Percentiles rank a stretch among this genome's conserved stretches.
phyloP scores from a whole-genome alignment of 1,284 basidiomycete species.

The Ganoderma boninense region DNA sequence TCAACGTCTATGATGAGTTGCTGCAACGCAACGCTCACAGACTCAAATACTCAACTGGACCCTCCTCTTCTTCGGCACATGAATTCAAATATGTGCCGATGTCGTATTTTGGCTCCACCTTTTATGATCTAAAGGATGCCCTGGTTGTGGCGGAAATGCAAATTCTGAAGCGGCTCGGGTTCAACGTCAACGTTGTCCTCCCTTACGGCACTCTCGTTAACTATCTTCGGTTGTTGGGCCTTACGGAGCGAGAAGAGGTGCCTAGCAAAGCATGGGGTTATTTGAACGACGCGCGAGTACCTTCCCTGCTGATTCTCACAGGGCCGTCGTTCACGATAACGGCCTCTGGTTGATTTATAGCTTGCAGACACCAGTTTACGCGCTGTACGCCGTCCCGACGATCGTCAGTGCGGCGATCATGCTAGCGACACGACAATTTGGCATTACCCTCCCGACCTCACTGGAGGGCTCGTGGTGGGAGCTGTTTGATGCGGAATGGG shows the following conservation, averaged over 20 bases:
- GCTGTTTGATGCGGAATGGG: conserved; percentile 87
- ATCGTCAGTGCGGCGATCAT: conserved; percentile 90
- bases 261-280: conserved; percentile 88
- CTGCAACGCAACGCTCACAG: conserved; percentile 67
- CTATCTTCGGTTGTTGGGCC: conserved; percentile 90
- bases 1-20: conserved; percentile 94
- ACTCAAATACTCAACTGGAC: conserved; percentile 30
- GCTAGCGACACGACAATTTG: conserved; percentile 73
- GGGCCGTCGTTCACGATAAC: conserved; percentile 30
- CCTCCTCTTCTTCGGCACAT: conserved; percentile 35
- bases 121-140: conserved; percentile 90
- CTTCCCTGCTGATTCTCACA: conserved; percentile 11
- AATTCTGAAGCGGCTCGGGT: conserved; percentile 91
- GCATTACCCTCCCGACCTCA: conserved; percentile 78
- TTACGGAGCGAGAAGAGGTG: conserved; percentile 76
- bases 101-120: conserved; percentile 85
- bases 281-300: conserved; percentile 86
- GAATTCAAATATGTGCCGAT: conserved; percentile 83
- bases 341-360: conserved; percentile 49
- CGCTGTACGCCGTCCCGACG: conserved; percentile 86
- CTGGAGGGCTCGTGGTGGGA: conserved; percentile 83
- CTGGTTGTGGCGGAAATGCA: conserved; percentile 98
- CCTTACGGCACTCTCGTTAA: conserved; percentile 97
- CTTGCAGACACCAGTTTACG: conserved; percentile 91
- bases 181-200: conserved; percentile 88